A percentile compares a stretch with the other conserved stretches of the same genome.
Conservation (phyloP, 1,139 yeast species). For the Scheffersomyces lignicola region DNA sequence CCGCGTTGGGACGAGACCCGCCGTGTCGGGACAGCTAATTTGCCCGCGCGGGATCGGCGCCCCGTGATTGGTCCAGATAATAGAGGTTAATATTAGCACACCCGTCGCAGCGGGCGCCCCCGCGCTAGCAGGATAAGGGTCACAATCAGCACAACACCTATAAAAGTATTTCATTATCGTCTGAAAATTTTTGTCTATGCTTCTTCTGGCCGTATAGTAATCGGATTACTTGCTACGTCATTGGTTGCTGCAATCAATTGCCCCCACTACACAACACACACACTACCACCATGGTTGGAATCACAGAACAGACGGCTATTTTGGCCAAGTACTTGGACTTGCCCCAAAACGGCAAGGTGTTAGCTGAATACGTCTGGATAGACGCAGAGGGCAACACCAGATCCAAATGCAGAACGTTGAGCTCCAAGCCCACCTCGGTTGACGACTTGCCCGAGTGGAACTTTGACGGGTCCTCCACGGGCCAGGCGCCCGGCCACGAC, state of each 20-base stretch:
- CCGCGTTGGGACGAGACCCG: too few species aligned
- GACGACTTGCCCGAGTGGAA: constrained; percentile 98
- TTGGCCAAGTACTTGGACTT: constrained; percentile 80
- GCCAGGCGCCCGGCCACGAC: constrained; percentile 98
- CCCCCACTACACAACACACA: constrained; percentile 6
- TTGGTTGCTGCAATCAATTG: not conserved
- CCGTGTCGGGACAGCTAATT: too few species aligned
- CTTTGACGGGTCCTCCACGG: constrained; percentile 98
- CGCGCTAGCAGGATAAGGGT: not conserved
- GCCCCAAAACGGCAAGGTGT: constrained; percentile 80
- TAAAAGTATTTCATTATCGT: constrained; percentile 1
- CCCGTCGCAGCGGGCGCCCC: too few species aligned
- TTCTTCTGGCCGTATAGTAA: not conserved
- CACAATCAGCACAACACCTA: too few species aligned
- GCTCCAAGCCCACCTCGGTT: constrained; percentile 64
- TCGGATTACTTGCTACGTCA: not conserved
- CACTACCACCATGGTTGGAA: constrained; percentile 25
- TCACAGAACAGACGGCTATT: constrained; percentile 71
- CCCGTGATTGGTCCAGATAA: too few species aligned
- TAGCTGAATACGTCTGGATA: constrained; percentile 98
- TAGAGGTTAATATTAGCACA: too few species aligned
- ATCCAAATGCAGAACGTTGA: constrained; percentile 89
- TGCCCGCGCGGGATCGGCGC: too few species aligned
- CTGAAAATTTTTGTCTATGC: not conserved
- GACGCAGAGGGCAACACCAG: constrained; percentile 91